Conservation (phyloP, 305 asterid species). For the Nicotiana rustica region DNA sequence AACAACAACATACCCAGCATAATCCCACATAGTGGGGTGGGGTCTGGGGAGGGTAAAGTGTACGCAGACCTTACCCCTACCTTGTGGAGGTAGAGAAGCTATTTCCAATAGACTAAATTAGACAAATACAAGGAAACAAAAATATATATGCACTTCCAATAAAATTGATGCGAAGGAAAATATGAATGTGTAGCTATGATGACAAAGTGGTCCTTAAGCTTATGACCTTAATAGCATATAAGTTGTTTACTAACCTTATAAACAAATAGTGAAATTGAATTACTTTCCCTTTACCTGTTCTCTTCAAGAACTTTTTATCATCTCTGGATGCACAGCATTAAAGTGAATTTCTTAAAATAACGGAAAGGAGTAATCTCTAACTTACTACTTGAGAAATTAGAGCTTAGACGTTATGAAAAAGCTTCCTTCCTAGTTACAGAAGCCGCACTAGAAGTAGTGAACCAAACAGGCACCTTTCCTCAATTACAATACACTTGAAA, state of each 20-base stretch:
- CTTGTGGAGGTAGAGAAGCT: too few species aligned
- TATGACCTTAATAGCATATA: constrained; percentile 16
- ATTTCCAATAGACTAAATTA: too few species aligned
- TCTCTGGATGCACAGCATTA: constrained; percentile 1
- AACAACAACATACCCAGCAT: too few species aligned
- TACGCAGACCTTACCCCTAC: too few species aligned
- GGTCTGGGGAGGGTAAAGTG: too few species aligned
- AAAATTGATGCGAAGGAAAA: constrained; percentile 18
- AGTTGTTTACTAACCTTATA: constrained; percentile 19
- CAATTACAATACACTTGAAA: constrained; percentile 11
- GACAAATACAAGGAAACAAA: neutral
- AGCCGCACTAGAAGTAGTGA: constrained; percentile 17
- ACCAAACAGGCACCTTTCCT: constrained; percentile 22
- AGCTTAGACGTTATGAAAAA: constrained; percentile 1
- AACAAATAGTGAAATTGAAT: constrained; percentile 27
- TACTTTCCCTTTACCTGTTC: neutral
- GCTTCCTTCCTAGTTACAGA: neutral
- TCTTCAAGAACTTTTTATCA: constrained; percentile 23
- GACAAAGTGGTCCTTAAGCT: neutral
- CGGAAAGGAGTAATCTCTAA: neutral
- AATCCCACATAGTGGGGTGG: too few species aligned
- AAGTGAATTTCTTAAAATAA: neutral
- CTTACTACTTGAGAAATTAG: constrained; percentile 20
- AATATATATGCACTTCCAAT: neutral
- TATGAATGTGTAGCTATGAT: neutral